Conservation (phyloP, 768 basidiomycete species). For the Mrakia blollopis region DNA sequence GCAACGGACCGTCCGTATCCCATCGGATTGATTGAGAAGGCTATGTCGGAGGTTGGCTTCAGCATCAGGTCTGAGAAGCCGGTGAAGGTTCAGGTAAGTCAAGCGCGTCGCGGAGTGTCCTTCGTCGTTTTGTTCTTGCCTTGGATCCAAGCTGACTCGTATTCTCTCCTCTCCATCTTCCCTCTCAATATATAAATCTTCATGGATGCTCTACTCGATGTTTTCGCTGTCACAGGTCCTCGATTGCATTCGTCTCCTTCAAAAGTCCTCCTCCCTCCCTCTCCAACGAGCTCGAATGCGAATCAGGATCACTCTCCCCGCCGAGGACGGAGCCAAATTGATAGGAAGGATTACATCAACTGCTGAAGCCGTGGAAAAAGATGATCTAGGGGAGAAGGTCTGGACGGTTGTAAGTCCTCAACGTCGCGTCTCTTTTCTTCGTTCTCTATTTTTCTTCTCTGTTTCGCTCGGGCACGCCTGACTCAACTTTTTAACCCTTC, state of each 20-base stretch:
- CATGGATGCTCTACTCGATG: no score
- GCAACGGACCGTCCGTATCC: conserved; percentile 80
- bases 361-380: conserved; percentile 77
- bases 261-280: conserved; percentile 75
- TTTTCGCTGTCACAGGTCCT: conserved; percentile 57
- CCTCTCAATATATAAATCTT: neutral
- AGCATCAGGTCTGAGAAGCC: conserved; percentile 82
- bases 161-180: no score
- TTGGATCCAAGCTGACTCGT: no score
- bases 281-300: conserved; percentile 93
- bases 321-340: conserved; percentile 60
- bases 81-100: conserved; percentile 81
- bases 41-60: conserved; percentile 90
- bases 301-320: conserved; percentile 71
- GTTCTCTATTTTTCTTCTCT: neutral
- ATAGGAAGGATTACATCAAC: conserved; percentile 65
- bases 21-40: conserved; percentile 94
- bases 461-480: no score
- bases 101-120: neutral
- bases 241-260: conserved; percentile 80
- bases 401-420: conserved; percentile 71
- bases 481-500: neutral
- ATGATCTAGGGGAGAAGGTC: conserved; percentile 64
- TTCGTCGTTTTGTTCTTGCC: neutral
- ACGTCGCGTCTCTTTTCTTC: no score